phyloP scores from a whole-genome alignment of 2,329 filamentous ascomycete genomes.

The Xylariomycetidae sp. region DNA sequence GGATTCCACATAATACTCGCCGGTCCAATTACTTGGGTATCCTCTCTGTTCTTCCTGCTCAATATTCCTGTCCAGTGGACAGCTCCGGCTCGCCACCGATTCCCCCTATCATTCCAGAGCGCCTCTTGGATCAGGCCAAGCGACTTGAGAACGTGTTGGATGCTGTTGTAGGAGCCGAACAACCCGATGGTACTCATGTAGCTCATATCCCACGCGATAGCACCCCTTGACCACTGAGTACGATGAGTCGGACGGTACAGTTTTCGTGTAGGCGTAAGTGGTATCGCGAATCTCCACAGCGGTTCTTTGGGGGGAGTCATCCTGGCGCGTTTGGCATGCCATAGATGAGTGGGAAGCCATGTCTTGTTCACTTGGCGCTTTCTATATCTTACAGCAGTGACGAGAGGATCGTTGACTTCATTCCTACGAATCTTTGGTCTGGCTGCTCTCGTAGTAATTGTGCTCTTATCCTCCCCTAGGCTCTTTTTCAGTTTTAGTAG shows the following conservation, averaged over 20 bases:
- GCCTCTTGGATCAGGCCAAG: slow-evolving; percentile 59
- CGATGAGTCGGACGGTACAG: slow-evolving; percentile 84
- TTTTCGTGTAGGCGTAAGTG: slow-evolving; percentile 83
- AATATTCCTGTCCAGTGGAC: slow-evolving; percentile 47
- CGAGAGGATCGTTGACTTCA: slow-evolving; percentile 59
- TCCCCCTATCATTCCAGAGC: slow-evolving; percentile 59
- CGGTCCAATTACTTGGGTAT: slow-evolving; percentile 60
- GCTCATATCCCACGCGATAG: slow-evolving; percentile 87
- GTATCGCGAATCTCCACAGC: slow-evolving; percentile 87
- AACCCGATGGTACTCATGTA: slow-evolving; percentile 86
- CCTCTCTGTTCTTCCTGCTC: slow-evolving; percentile 49
- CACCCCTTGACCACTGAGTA: slow-evolving; percentile 68
- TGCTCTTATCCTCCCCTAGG: slow-evolving; percentile 25
- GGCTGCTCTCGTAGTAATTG: slow-evolving; percentile 36
- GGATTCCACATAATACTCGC: slow-evolving; percentile 74
- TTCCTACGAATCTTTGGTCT: slow-evolving; percentile 68
- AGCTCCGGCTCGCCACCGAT: slow-evolving; percentile 62
- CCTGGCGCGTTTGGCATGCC: slow-evolving; percentile 84
- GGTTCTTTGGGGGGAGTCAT: slow-evolving; percentile 78
- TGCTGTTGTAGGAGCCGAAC: slow-evolving; percentile 59
- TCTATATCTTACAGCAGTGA: slow-evolving; percentile 60
- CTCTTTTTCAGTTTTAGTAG: slow-evolving; percentile 32
- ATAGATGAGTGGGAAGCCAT: slow-evolving; percentile 92
- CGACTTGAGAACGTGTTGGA: slow-evolving; percentile 62
- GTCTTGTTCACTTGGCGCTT: slow-evolving; percentile 85